Evolutionary conservation across 2,329 filamentous ascomycete species (phyloP), one percentile per base, ranked within the genome.

Genomic region (Sphaerulina vaccinii): DNA sequence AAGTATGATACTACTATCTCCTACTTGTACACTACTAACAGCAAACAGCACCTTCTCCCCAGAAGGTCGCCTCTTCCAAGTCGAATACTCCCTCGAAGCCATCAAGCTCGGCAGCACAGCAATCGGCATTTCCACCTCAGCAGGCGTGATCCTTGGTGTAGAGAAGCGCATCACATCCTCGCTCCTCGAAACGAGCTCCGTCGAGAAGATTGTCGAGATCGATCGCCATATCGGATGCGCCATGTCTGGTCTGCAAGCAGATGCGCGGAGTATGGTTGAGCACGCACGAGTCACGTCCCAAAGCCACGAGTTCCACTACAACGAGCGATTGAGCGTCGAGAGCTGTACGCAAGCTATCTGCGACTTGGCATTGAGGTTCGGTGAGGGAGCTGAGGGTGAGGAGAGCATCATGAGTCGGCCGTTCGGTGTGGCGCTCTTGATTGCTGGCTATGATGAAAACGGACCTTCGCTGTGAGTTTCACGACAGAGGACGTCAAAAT

Each of bases 121-220:
- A 70, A 99, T 99, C 77, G 93, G 93, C 66, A 80, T 99, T 62
- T 90, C 93, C 66, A 99, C 93, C 42, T 88, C 89, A 52, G 88
- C 95, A 71, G 93, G 93, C 68, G 91, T 97, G 57, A 87, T 99
- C 69, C 86, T 99, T 45, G 93, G 93, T 64, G 93, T 99, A 60
- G 93, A 99, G 79, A 99, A 99, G 84, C 91, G 93, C 68, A 93
- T 99, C 66, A 99, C 93, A 56, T 96, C 90, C 52, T 95, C 92
- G 56, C 87, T 99, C 57, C 89, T 99, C 68, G 93, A 97, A 76
- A 95, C 93, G 24, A 95, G 89, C 40, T 96, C 91, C 35, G 93
- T 99, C 67, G 93, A 99, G 76, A 99, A 99, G 84, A 97, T 99
- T 67, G 92, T 99, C 73, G 93, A 99, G 74, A 97, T 99, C 72